Evolutionary conservation across 768 basidiomycete genomes (phyloP).

Genomic region (Termitomyces sp.): DNA sequence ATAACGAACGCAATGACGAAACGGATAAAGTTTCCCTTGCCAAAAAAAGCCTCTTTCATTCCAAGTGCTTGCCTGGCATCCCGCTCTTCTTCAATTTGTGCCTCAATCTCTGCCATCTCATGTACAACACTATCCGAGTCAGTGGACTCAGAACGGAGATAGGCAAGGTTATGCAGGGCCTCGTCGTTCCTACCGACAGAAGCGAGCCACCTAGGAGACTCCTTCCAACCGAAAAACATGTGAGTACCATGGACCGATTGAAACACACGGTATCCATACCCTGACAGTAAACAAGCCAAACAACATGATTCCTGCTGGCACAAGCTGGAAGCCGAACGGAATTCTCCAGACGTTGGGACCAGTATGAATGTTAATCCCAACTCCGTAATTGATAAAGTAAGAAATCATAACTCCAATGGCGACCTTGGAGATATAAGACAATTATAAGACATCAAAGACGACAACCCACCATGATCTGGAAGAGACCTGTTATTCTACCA

Average conservation of each 20-base stretch:
- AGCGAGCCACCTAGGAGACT: slow-evolving; percentile 75
- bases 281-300: slow-evolving; percentile 64
- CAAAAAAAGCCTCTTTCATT: slow-evolving; percentile 65
- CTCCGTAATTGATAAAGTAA: slow-evolving; percentile 72
- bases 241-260: not conserved
- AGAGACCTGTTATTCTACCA: slow-evolving; percentile 78
- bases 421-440: slow-evolving; percentile 26
- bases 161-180: slow-evolving; percentile 56
- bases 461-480: slow-evolving; percentile 70
- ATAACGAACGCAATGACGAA: slow-evolving; percentile 83
- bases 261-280: slow-evolving; percentile 17
- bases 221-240: slow-evolving; percentile 25
- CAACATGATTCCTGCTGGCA: slow-evolving; percentile 57
- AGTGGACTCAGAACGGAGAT: slow-evolving; percentile 42
- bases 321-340: slow-evolving; percentile 70
- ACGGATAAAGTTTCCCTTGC: slow-evolving; percentile 75
- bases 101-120: slow-evolving; percentile 79
- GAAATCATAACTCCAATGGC: slow-evolving; percentile 82
- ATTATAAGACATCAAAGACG: not conserved
- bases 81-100: slow-evolving; percentile 70
- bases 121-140: slow-evolving; percentile 41
- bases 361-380: slow-evolving; percentile 43
- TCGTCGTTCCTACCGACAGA: slow-evolving; percentile 51
- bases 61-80: slow-evolving; percentile 61
- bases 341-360: slow-evolving; percentile 59